A percentile compares a stretch with the other conserved stretches of the same genome.
These are phyloP conservation scores for Cryptococcus jaspeensis DNA, from an alignment of 1,284 basidiomycete genomes.

Conservation along the genomic window DNA sequence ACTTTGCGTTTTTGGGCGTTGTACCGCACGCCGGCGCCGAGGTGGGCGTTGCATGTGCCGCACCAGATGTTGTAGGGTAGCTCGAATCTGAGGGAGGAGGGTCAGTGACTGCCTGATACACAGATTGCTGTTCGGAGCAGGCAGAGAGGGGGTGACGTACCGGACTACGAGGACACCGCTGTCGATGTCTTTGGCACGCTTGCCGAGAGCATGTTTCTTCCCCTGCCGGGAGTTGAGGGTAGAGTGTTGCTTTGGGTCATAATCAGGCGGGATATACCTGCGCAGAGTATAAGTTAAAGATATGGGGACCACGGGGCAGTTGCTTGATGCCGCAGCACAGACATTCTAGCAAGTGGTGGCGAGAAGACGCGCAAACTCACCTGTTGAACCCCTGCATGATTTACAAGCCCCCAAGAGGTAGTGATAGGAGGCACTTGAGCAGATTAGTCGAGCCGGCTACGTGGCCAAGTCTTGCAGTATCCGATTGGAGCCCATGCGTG, in stretches of 20 bases:
- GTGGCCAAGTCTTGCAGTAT: no score
- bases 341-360: neutral
- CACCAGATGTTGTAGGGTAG: conserved; percentile 98
- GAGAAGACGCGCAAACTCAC: conserved; percentile 2
- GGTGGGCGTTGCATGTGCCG: conserved; percentile 81
- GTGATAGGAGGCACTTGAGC: no score
- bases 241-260: conserved; percentile 72
- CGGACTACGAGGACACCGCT: conserved; percentile 91
- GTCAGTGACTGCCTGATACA: neutral
- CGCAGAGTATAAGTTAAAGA: neutral
- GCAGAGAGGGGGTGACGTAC: conserved; percentile 19
- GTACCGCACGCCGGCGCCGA: conserved; percentile 95
- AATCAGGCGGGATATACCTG: conserved; percentile 91
- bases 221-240: conserved; percentile 78
- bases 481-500: no score
- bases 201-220: conserved; percentile 84
- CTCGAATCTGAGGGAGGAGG: conserved; percentile 59
- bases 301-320: neutral
- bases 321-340: neutral
- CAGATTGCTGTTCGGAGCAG: neutral
- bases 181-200: conserved; percentile 83
- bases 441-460: no score
- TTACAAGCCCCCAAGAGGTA: neutral
- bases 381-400: conserved; percentile 31
- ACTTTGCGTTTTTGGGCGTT: conserved; percentile 98